These are phyloP conservation scores for Penicillium goetzii DNA, from an alignment of 495 filamentous ascomycete genomes.

Conservation along the genomic window DNA sequence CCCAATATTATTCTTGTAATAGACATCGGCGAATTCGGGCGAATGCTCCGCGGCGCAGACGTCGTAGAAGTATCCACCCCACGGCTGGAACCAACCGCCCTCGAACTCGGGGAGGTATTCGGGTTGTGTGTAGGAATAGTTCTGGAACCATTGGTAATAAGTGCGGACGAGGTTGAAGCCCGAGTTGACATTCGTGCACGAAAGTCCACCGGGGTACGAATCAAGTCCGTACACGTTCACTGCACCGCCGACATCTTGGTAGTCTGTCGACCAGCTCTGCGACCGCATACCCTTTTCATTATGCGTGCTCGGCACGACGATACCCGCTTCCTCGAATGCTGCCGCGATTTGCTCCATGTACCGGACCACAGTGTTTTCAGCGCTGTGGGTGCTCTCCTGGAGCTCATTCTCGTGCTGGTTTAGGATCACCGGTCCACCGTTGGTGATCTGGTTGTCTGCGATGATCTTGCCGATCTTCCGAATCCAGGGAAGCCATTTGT, in stretches of 20 bases:
- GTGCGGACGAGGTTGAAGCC: constrained; percentile 56
- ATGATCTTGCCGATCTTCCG: constrained; percentile 50
- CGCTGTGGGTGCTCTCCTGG: constrained; percentile 42
- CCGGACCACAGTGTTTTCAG: constrained; percentile 45
- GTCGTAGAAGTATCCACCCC: constrained; percentile 57
- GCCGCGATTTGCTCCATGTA: constrained; percentile 58
- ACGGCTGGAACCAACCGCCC: constrained; percentile 56
- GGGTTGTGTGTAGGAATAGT: constrained; percentile 58
- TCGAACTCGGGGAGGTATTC: constrained; percentile 57
- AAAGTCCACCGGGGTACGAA: constrained; percentile 58
- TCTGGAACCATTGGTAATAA: constrained; percentile 62
- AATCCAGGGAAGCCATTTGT: constrained; percentile 50
- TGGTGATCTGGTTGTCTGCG: constrained; percentile 53
- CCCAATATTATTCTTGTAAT: constrained; percentile 61
- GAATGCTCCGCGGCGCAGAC: constrained; percentile 48
- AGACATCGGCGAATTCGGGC: constrained; percentile 57
- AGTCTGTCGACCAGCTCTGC: constrained; percentile 59
- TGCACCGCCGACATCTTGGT: constrained; percentile 56
- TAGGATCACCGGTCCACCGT: constrained; percentile 57
- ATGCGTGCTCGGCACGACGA: constrained; percentile 54
- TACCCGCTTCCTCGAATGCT: constrained; percentile 50
- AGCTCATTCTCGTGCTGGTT: constrained; percentile 60
- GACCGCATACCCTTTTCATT: constrained; percentile 58
- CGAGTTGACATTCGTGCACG: constrained; percentile 52
- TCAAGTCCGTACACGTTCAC: constrained; percentile 61